These are phyloP conservation scores for Panicum miliaceum DNA, from an alignment of 176 grass and related monocot genomes.

Conservation along the genomic window DNA sequence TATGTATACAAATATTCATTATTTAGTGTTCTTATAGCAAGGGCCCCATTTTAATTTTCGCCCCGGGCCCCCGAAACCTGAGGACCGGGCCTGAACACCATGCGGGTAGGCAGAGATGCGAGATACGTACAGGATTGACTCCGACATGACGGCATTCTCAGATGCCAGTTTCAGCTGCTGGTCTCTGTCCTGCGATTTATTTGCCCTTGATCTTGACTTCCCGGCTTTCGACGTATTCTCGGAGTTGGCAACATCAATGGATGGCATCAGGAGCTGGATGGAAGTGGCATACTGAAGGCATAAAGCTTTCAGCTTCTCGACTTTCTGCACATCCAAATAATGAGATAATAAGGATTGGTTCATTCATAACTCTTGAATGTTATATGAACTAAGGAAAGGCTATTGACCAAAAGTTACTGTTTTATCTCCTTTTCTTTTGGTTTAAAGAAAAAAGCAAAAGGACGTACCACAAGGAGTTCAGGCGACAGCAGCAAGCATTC, in stretches of 20 bases:
- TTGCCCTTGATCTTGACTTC: slow-evolving; percentile 49
- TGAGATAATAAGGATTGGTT: slow-evolving; percentile 20
- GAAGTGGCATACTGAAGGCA: slow-evolving; percentile 89
- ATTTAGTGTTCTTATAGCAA: too few relatives aligned
- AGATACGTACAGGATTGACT: slow-evolving; percentile 73
- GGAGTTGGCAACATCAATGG: slow-evolving; percentile 52
- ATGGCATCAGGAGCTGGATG: slow-evolving; percentile 85
- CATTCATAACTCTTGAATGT: slow-evolving; percentile 1
- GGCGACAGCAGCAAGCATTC: slow-evolving; percentile 95
- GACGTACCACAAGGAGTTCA: slow-evolving; percentile 78
- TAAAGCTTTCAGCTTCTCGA: slow-evolving; percentile 87
- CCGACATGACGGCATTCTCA: slow-evolving; percentile 65
- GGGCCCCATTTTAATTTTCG: too few relatives aligned
- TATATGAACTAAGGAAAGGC: background rate
- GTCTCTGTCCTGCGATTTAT: slow-evolving; percentile 49
- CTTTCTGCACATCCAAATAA: slow-evolving; percentile 63
- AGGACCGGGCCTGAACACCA: too few relatives aligned
- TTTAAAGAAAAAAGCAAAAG: slow-evolving; percentile 15
- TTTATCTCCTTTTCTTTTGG: slow-evolving; percentile 14
- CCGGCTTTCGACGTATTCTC: slow-evolving; percentile 47
- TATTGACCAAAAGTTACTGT: background rate
- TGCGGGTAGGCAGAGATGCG: background rate
- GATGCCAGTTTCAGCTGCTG: slow-evolving; percentile 69
- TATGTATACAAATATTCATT: too few relatives aligned
- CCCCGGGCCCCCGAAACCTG: too few relatives aligned